A percentile compares a stretch with the other conserved stretches of the same genome.
Conservation (phyloP, 768 basidiomycete genomes). For the Mycena chlorophos region DNA sequence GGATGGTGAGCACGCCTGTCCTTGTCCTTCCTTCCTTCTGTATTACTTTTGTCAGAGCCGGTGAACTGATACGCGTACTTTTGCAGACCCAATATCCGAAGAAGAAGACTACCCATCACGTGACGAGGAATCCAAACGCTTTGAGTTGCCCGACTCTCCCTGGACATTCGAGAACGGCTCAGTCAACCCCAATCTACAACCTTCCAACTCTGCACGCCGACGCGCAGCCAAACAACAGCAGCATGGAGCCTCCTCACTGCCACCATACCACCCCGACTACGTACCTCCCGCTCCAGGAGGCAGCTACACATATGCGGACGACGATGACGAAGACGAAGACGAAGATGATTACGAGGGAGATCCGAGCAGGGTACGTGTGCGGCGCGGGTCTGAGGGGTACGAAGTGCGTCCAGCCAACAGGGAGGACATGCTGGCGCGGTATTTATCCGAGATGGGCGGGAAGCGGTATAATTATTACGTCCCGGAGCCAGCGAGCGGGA, state of each 20-base stretch:
- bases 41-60: slow-evolving; percentile 1
- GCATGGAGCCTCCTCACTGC: slow-evolving; percentile 54
- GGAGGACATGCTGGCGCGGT: slow-evolving; percentile 62
- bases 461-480: slow-evolving; percentile 70
- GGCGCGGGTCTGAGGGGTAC: slow-evolving; percentile 81
- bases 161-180: slow-evolving; percentile 84
- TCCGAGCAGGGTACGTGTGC: slow-evolving; percentile 34
- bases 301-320: too few relatives aligned
- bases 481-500: slow-evolving; percentile 52
- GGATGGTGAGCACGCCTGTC: slow-evolving; percentile 7
- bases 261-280: slow-evolving; percentile 80
- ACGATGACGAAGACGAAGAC: slow-evolving; percentile 32
- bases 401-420: slow-evolving; percentile 65
- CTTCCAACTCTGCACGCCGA: slow-evolving; percentile 47
- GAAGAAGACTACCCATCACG: slow-evolving; percentile 68
- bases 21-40: slow-evolving; percentile 6
- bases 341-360: slow-evolving; percentile 29
- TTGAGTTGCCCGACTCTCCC: slow-evolving; percentile 61
- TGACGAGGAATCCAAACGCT: slow-evolving; percentile 52
- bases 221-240: slow-evolving; percentile 26
- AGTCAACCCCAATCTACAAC: slow-evolving; percentile 73
- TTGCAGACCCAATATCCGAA: slow-evolving; percentile 27
- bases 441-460: slow-evolving; percentile 54
- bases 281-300: slow-evolving; percentile 36
- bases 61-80: slow-evolving; percentile 1